Percentiles rank a stretch among this genome's conserved stretches.
These are phyloP conservation scores for Coemansia sp. DNA, from an alignment of 192 early-diverging fungal genomes.

Conservation along the genomic window DNA sequence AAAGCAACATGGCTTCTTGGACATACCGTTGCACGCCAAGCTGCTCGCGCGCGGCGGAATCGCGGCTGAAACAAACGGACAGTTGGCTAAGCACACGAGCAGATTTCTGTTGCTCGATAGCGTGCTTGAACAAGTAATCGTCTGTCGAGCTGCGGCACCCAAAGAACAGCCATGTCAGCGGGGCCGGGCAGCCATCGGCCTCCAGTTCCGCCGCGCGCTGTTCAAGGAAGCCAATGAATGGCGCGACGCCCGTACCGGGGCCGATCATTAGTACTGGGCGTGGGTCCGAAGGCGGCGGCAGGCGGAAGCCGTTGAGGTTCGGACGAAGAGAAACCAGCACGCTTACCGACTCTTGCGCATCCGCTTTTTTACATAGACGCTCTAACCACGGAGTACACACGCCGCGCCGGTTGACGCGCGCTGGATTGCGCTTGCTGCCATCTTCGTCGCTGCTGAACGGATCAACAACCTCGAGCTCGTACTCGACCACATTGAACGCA, in stretches of 20 bases:
- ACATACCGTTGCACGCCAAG: slow-evolving; percentile 68
- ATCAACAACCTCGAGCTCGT: slow-evolving; percentile 50
- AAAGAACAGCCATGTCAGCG: slow-evolving; percentile 69
- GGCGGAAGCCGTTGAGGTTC: slow-evolving; percentile 66
- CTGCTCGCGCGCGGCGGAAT: slow-evolving; percentile 56
- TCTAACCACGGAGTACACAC: slow-evolving; percentile 87
- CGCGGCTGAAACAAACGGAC: slow-evolving; percentile 70
- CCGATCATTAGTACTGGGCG: slow-evolving; percentile 84
- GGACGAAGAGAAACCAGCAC: slow-evolving; percentile 63
- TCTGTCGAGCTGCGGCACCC: slow-evolving; percentile 72
- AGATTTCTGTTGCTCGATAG: slow-evolving; percentile 58
- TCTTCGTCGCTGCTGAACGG: slow-evolving; percentile 32
- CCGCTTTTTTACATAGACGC: slow-evolving; percentile 32
- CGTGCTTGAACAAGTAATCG: slow-evolving; percentile 72
- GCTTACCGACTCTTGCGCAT: background rate
- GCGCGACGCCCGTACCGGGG: slow-evolving; percentile 95
- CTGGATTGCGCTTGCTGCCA: background rate
- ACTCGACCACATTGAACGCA: slow-evolving; percentile 89
- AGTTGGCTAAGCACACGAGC: slow-evolving; percentile 61
- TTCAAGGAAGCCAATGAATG: slow-evolving; percentile 88
- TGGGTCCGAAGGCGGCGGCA: slow-evolving; percentile 50
- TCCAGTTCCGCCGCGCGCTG: slow-evolving; percentile 63
- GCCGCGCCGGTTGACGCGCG: slow-evolving; percentile 57
- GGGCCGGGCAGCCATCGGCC: slow-evolving; percentile 21
- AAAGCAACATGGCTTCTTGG: slow-evolving; percentile 72